Conservation (phyloP, 768 basidiomycete species). For the Podaxis sp. region DNA sequence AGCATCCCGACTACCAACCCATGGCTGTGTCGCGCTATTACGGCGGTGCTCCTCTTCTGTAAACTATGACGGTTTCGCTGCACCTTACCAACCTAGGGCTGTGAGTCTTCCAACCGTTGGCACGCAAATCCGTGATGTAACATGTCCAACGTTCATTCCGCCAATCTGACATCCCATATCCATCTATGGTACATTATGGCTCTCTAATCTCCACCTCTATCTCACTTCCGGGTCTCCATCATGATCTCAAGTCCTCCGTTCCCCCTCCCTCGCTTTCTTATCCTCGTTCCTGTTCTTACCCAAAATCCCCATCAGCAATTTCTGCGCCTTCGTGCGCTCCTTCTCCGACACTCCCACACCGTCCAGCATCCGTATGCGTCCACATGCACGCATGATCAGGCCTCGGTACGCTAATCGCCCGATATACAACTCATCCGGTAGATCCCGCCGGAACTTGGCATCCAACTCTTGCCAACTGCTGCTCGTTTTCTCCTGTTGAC, state of each 20-base stretch:
- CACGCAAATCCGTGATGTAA: constrained; percentile 19
- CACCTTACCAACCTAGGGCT: constrained; percentile 17
- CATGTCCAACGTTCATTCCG: constrained; percentile 14
- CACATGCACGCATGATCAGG: constrained; percentile 77
- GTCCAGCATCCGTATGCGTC: constrained; percentile 71
- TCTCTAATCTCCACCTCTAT: constrained; percentile 20
- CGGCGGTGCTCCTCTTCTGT: no score
- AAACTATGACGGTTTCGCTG: neutral
- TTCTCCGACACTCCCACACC: constrained; percentile 81
- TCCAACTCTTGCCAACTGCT: constrained; percentile 76
- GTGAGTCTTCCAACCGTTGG: constrained; percentile 5
- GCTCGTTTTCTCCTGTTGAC: constrained; percentile 22
- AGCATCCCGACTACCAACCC: neutral
- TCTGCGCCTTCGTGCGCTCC: constrained; percentile 81
- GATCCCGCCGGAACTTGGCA: constrained; percentile 80
- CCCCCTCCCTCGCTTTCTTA: constrained; percentile 24
- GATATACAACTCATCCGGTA: constrained; percentile 87
- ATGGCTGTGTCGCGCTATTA: neutral
- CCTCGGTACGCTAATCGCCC: constrained; percentile 90
- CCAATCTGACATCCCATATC: constrained; percentile 7
- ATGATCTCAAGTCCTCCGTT: constrained; percentile 18
- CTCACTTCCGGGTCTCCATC: constrained; percentile 12
- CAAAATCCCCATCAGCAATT: constrained; percentile 61
- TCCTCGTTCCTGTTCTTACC: constrained; percentile 22
- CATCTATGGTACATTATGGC: constrained; percentile 19